Conservation (phyloP, 805 yeast genomes). For the Saccharomycopsis capsularis region DNA sequence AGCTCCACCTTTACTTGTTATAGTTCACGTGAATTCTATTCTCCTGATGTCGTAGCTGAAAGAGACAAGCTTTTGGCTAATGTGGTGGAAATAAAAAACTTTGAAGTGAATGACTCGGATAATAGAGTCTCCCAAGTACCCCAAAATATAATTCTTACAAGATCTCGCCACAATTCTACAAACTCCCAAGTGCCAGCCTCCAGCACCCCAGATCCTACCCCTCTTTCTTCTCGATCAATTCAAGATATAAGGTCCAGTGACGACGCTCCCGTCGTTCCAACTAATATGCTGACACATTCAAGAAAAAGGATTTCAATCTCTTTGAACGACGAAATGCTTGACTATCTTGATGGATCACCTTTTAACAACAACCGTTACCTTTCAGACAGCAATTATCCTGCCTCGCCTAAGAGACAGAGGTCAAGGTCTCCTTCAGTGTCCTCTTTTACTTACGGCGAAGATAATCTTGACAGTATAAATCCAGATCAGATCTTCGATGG, state of each 20-base stretch:
- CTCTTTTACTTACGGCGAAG: background rate
- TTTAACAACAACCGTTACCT: background rate
- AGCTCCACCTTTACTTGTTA: slow-evolving; percentile 7
- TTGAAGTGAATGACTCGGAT: background rate
- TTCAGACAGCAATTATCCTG: slow-evolving; percentile 3
- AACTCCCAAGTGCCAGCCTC: slow-evolving; percentile 1
- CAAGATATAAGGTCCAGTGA: background rate
- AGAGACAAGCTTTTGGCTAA: slow-evolving; percentile 1
- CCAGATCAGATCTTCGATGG: background rate
- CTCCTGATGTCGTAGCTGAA: background rate
- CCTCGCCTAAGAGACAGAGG: slow-evolving; percentile 9
- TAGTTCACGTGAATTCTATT: slow-evolving; percentile 11
- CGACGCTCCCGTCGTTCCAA: background rate
- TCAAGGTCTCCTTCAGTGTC: slow-evolving; percentile 9
- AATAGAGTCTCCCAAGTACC: slow-evolving; percentile 1
- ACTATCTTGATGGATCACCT: background rate
- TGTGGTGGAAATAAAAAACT: slow-evolving; percentile 4
- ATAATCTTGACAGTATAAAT: background rate
- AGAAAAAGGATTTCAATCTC: slow-evolving; percentile 12
- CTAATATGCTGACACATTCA: background rate
- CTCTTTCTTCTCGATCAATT: background rate
- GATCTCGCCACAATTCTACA: slow-evolving; percentile 10
- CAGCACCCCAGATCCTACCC: too few species aligned
- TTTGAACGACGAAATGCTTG: slow-evolving; percentile 1
- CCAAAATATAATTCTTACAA: slow-evolving; percentile 4